Evolutionary conservation across 805 yeast species (phyloP).

Genomic region (Kodamaea sagamina): DNA sequence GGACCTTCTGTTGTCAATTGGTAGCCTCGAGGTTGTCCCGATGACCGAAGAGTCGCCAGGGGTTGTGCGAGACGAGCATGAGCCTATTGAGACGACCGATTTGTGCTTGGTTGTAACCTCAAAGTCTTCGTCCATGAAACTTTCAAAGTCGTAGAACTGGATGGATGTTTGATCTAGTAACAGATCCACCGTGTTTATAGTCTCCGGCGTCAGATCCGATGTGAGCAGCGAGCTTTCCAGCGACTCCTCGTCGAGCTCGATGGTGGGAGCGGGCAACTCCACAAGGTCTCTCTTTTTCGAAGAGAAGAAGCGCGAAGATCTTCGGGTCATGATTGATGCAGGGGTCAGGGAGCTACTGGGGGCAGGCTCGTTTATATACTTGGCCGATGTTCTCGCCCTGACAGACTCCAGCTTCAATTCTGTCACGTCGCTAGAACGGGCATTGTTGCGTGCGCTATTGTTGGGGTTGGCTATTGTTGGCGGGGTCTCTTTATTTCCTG

Average conservation of each 20-base stretch:
- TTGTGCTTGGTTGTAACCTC: conserved; percentile 6
- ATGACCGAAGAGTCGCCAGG: conserved; percentile 1
- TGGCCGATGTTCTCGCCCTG: conserved; percentile 18
- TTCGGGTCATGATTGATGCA: background rate
- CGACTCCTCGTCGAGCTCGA: conserved; percentile 9
- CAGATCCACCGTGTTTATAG: conserved; percentile 20
- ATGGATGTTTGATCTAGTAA: conserved; percentile 23
- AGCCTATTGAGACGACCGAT: conserved; percentile 3
- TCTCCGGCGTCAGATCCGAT: conserved; percentile 15
- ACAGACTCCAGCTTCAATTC: conserved; percentile 7
- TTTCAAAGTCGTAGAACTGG: conserved; percentile 20
- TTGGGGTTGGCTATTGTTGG: conserved; percentile 10
- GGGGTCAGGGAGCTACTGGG: conserved; percentile 4
- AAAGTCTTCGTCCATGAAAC: conserved; percentile 6
- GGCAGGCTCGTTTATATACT: background rate
- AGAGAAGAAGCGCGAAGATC: background rate
- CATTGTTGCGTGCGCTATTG: conserved; percentile 1
- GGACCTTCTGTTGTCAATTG: conserved; percentile 21
- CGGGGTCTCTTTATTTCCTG: conserved; percentile 11
- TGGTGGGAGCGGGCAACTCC: conserved; percentile 12
- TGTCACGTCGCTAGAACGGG: background rate
- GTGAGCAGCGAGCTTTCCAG: conserved; percentile 6
- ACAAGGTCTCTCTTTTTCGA: background rate
- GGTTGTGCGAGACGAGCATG: conserved; percentile 3
- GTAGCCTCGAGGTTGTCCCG: background rate